These are phyloP conservation scores for Colletotrichum plurivorum DNA, from an alignment of 2,329 filamentous ascomycete species.

Conservation along the genomic window DNA sequence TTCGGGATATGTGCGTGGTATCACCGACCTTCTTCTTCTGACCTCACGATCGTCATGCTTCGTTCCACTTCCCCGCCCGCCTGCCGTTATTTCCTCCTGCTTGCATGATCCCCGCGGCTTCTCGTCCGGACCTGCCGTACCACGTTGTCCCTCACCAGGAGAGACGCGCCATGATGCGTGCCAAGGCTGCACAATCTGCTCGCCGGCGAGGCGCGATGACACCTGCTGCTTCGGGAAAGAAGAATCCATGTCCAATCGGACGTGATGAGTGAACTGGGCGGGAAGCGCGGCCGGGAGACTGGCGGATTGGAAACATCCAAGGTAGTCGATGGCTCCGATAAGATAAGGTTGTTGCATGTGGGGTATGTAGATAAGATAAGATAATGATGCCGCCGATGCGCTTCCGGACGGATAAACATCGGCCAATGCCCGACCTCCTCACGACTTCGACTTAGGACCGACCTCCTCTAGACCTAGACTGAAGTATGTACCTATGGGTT, in stretches of 20 bases:
- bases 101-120: not conserved
- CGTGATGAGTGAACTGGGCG: conserved; percentile 15
- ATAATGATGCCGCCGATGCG: no score
- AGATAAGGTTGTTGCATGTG: no score
- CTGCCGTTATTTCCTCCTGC: conserved; percentile 3
- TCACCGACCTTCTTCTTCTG: conserved; percentile 28
- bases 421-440: no score
- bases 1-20: not conserved
- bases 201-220: conserved; percentile 22
- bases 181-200: conserved; percentile 24
- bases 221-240: conserved; percentile 39
- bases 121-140: not conserved
- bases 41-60: conserved; percentile 23
- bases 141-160: not conserved
- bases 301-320: not conserved
- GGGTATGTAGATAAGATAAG: no score
- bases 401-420: no score
- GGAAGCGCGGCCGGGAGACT: not conserved
- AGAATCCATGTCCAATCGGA: conserved; percentile 30
- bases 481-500: no score
- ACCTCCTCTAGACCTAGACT: no score
- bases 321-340: no score
- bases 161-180: conserved; percentile 8
- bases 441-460: no score
- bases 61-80: conserved; percentile 31